These are phyloP conservation scores for Pichia nakasei DNA, from an alignment of 805 yeast genomes.

Conservation along the genomic window DNA sequence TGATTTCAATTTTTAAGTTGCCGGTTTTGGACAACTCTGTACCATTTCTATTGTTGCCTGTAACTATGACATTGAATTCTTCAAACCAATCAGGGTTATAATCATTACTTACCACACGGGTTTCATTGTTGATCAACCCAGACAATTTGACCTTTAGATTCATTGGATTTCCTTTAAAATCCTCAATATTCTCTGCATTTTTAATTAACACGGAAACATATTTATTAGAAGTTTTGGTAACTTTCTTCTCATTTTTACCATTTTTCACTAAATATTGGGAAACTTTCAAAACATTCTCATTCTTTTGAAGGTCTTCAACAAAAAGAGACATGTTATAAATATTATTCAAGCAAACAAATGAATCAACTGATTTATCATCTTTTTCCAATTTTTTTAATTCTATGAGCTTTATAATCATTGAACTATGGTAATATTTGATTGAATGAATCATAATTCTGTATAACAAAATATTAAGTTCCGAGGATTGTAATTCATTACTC, in stretches of 20 bases:
- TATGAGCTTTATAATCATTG: slow-evolving; percentile 15
- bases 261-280: slow-evolving; percentile 10
- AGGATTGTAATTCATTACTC: slow-evolving; percentile 54
- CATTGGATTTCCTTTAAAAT: slow-evolving; percentile 22
- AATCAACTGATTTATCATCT: slow-evolving; percentile 12
- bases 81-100: slow-evolving; percentile 82
- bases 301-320: slow-evolving; percentile 5
- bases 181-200: slow-evolving; percentile 26
- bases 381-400: not conserved
- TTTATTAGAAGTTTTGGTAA: slow-evolving; percentile 8
- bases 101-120: slow-evolving; percentile 53
- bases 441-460: slow-evolving; percentile 58
- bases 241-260: not conserved
- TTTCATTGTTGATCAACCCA: slow-evolving; percentile 32
- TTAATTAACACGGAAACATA: slow-evolving; percentile 18
- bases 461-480: slow-evolving; percentile 51
- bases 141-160: slow-evolving; percentile 18
- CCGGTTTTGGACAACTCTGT: not conserved
- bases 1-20: slow-evolving; percentile 11
- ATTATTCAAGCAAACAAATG: slow-evolving; percentile 26
- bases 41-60: slow-evolving; percentile 2
- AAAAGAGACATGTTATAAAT: slow-evolving; percentile 16
- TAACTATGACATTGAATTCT: slow-evolving; percentile 48
- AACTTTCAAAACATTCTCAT: slow-evolving; percentile 9
- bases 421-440: slow-evolving; percentile 40